These are phyloP conservation scores for Acanthamoeba royreba DNA, from an alignment of 208 protist species.

Conservation along the genomic window DNA sequence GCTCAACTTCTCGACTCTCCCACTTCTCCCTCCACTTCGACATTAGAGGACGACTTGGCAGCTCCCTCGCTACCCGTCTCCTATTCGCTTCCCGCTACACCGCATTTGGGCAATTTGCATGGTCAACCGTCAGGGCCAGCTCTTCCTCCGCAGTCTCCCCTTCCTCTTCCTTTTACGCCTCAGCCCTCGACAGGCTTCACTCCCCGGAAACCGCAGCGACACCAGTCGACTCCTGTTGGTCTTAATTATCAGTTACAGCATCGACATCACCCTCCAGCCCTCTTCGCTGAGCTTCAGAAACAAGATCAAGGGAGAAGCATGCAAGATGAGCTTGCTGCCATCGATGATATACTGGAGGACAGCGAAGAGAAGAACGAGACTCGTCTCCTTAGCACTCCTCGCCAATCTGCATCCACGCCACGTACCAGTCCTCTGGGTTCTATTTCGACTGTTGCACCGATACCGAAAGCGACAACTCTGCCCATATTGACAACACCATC, in stretches of 20 bases:
- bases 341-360: neutral
- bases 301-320: neutral
- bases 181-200: neutral
- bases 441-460: too few relatives aligned
- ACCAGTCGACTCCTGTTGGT: too few relatives aligned
- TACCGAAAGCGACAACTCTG: too few relatives aligned
- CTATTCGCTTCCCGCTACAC: neutral
- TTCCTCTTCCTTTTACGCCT: too few relatives aligned
- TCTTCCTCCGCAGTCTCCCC: neutral
- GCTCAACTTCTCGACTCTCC: neutral
- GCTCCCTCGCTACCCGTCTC: neutral
- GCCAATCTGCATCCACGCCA: neutral
- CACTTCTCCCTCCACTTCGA: neutral
- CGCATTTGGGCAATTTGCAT: neutral
- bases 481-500: too few relatives aligned
- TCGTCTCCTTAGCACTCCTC: too few relatives aligned
- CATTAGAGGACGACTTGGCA: neutral
- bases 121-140: too few relatives aligned
- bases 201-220: too few relatives aligned
- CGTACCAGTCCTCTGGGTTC: too few relatives aligned
- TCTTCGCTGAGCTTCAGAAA: constrained; percentile 2
- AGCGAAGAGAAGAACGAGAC: too few relatives aligned
- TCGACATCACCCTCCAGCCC: neutral
- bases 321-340: neutral
- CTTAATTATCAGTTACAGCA: neutral